Evolutionary conservation across 306 rosid species (phyloP), one percentile per base, ranked within the genome.

Genomic region (Corylus americana): DNA sequence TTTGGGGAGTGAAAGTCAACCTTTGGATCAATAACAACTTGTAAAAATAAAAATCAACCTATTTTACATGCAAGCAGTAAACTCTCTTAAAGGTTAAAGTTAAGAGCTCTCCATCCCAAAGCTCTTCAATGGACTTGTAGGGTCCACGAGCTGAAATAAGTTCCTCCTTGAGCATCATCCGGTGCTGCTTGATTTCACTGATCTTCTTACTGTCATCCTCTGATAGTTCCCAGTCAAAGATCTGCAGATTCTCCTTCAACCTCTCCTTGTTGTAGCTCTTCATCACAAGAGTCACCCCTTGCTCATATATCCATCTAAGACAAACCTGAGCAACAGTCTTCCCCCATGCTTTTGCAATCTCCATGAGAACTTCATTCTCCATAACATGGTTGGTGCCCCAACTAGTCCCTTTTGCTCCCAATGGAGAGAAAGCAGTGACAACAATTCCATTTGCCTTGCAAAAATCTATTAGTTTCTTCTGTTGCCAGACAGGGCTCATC

Each of bases 281-380:
- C 18, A 22, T 35, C 12, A 48, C 8, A 5, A 18, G 39, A 71
- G 37, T 8, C 11, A 13, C 58, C n/a, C n/a, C 58, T 25, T 71
- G 74, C 55, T 71, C 58, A 49, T 71, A 71, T 20, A 49, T 5
- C 55, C 39, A 71, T 71, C 74, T 48, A 7, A 71, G 74, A 45
- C 57, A 71, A 71, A 71, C 58, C 76, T 73, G 49, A 1, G 64
- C 76, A 73, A 73, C 49, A 73, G 63, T 73, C 57, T 73, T 73
- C 27, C 76, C 64, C 0, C 14, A n/a, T 27, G 76, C 47, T 13
- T 50, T 54, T 4, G 64, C 76, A 73, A 73, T 51, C 59, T 73
- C 48, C 25, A 53, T 53, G 27, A 73, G 76, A 9, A 25, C 29
- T 49, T 73, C 63, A 73, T 73, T 73, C 61, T 73, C 62, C 62